Conservation (phyloP, 2,329 filamentous ascomycete species). For the Esteya vermicola region DNA sequence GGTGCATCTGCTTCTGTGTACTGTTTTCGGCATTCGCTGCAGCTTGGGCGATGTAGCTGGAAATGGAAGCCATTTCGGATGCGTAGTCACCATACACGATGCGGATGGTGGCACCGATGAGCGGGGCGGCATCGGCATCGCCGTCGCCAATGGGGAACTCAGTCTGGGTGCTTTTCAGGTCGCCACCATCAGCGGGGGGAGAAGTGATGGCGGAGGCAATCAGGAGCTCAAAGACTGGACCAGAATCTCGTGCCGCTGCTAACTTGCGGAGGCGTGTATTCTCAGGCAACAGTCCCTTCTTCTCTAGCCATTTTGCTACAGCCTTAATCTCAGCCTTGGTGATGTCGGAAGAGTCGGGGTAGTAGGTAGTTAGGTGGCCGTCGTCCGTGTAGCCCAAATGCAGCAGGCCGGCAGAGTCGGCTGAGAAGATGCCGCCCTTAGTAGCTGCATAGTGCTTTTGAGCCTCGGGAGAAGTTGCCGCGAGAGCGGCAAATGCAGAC, state of each 20-base stretch:
- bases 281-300: slow-evolving; percentile 53
- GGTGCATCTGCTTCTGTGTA: slow-evolving; percentile 58
- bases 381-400: slow-evolving; percentile 63
- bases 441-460: slow-evolving; percentile 52
- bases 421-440: slow-evolving; percentile 58
- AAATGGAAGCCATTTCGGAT: slow-evolving; percentile 55
- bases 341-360: slow-evolving; percentile 61
- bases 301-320: slow-evolving; percentile 58
- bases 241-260: slow-evolving; percentile 24
- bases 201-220: slow-evolving; percentile 54
- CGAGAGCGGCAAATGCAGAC: slow-evolving; percentile 49
- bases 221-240: slow-evolving; percentile 58
- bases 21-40: slow-evolving; percentile 58
- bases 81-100: slow-evolving; percentile 64
- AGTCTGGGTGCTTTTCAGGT: slow-evolving; percentile 48
- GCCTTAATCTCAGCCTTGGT: slow-evolving; percentile 61
- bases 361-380: slow-evolving; percentile 71
- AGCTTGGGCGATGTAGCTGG: slow-evolving; percentile 53
- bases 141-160: slow-evolving; percentile 43
- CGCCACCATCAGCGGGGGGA: slow-evolving; percentile 48
- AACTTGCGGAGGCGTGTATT: slow-evolving; percentile 66
- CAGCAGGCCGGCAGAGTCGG: slow-evolving; percentile 48
- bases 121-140: slow-evolving; percentile 41
- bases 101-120: slow-evolving; percentile 54
- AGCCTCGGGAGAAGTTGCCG: slow-evolving; percentile 44